phyloP scores from a whole-genome alignment of 2,329 filamentous ascomycete species.

The Epichloe bromicola region DNA sequence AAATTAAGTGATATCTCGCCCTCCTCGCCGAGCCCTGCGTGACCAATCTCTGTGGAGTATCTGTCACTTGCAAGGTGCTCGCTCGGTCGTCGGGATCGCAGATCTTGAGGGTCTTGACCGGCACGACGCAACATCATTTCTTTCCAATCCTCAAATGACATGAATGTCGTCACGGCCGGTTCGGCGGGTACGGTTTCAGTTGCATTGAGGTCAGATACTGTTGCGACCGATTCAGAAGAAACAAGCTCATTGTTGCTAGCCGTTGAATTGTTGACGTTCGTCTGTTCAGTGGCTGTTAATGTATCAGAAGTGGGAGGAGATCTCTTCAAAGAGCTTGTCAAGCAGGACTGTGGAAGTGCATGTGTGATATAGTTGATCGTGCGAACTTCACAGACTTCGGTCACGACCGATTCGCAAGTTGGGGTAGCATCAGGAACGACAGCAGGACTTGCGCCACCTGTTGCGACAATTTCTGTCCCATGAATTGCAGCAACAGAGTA shows the following conservation, averaged over 20 bases:
- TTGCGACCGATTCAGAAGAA: not conserved
- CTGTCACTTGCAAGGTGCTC: slow-evolving; percentile 32
- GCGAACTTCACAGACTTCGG: slow-evolving; percentile 35
- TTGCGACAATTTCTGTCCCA: not conserved
- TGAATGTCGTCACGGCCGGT: slow-evolving; percentile 42
- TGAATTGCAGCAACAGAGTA: not conserved
- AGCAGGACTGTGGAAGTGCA: slow-evolving; percentile 61
- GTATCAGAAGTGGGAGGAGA: slow-evolving; percentile 9
- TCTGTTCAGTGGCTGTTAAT: not conserved
- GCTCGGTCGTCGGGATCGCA: slow-evolving; percentile 49
- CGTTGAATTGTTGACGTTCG: not conserved
- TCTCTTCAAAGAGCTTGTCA: slow-evolving; percentile 46
- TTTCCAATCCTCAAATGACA: slow-evolving; percentile 98
- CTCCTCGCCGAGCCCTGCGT: slow-evolving; percentile 76
- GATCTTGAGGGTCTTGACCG: slow-evolving; percentile 57
- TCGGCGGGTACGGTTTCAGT: slow-evolving; percentile 5
- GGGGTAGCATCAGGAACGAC: not conserved
- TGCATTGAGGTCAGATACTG: not conserved
- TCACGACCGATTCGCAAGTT: not conserved
- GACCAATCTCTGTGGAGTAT: slow-evolving; percentile 48
- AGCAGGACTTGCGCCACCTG: not conserved
- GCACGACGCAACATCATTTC: slow-evolving; percentile 77
- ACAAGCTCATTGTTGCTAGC: not conserved
- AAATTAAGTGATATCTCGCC: slow-evolving; percentile 60
- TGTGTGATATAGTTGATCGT: slow-evolving; percentile 78